These are phyloP conservation scores for Rubia yunnanensis DNA, from an alignment of 257 asterid species.

Conservation along the genomic window DNA sequence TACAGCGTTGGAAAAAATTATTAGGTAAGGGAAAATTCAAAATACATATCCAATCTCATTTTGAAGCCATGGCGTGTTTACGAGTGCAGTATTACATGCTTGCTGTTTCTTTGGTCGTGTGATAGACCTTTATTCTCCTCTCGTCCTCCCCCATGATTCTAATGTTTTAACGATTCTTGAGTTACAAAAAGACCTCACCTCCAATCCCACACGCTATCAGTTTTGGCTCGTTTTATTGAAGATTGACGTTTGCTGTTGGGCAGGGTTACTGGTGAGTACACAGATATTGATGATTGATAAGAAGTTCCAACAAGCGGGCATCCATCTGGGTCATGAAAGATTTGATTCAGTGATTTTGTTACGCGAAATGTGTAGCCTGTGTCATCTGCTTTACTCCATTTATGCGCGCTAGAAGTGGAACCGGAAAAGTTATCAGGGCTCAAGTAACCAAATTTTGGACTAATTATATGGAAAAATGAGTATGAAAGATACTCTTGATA, in stretches of 20 bases:
- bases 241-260: not conserved
- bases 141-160: not conserved
- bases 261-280: conserved; percentile 74
- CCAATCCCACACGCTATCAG: not conserved
- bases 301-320: not conserved
- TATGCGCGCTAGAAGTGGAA: not conserved
- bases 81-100: not conserved
- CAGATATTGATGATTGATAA: conserved; percentile 33
- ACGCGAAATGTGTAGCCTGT: no score
- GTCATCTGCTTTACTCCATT: not conserved
- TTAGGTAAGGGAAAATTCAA: not conserved
- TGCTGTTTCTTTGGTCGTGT: not conserved
- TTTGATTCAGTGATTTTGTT: not conserved
- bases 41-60: not conserved
- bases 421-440: not conserved
- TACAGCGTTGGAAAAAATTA: not conserved
- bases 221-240: not conserved
- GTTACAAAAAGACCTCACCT: not conserved
- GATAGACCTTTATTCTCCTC: not conserved
- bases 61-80: not conserved
- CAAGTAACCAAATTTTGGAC: not conserved
- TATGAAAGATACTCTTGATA: not conserved
- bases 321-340: not conserved
- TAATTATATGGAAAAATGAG: not conserved
- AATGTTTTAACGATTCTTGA: not conserved